phyloP scores from a whole-genome alignment of 371 early-diverging fungal species.

The Haplosporangium sp. region DNA sequence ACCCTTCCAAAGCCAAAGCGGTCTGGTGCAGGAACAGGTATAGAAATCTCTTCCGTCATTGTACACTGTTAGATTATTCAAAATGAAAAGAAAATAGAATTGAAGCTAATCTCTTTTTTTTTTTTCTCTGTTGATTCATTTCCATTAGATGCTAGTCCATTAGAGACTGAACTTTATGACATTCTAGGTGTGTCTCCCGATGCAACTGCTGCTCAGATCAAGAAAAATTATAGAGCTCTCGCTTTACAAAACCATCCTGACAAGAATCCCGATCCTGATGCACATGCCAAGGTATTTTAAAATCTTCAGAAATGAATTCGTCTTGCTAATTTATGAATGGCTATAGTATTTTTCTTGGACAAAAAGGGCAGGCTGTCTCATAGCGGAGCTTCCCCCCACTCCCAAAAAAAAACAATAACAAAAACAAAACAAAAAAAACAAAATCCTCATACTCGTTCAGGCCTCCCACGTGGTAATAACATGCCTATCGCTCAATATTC shows the following conservation, averaged over 20 bases:
- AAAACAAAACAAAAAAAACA: background rate
- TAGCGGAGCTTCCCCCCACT: background rate
- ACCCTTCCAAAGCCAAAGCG: slow-evolving; percentile 31
- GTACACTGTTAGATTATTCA: too few relatives aligned
- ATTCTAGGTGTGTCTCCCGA: slow-evolving; percentile 84
- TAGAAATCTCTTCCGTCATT: background rate
- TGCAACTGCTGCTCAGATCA: slow-evolving; percentile 92
- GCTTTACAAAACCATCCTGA: slow-evolving; percentile 97
- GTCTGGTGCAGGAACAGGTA: slow-evolving; percentile 41
- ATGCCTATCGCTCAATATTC: background rate
- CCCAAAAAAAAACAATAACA: background rate
- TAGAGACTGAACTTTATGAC: slow-evolving; percentile 90
- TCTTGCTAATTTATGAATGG: too few relatives aligned
- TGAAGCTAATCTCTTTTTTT: background rate
- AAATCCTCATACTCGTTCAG: background rate
- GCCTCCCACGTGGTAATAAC: background rate
- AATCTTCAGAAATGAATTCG: background rate
- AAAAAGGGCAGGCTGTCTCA: too few relatives aligned
- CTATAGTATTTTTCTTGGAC: too few relatives aligned
- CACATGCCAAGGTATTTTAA: slow-evolving; percentile 81
- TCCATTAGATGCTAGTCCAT: slow-evolving; percentile 73
- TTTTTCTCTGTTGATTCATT: background rate
- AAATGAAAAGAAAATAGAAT: background rate
- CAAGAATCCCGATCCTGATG: slow-evolving; percentile 61
- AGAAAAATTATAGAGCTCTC: slow-evolving; percentile 92